Evolutionary conservation across 352 stramenopile species (phyloP).

Genomic region (Phytophthora citricola): DNA sequence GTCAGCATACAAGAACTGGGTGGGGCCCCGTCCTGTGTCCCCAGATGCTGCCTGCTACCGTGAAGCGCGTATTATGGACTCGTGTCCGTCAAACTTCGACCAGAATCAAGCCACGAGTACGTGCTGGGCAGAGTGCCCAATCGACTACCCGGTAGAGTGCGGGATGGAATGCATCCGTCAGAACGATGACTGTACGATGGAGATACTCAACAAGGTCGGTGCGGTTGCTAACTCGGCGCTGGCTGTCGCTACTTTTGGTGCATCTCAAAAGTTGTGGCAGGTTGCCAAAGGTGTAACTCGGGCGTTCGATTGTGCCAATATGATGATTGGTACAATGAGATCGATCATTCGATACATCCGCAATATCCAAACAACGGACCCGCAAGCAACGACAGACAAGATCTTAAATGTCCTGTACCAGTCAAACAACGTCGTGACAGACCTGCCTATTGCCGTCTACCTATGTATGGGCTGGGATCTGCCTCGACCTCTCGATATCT

Average conservation of each 20-base stretch:
- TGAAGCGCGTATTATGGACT: conserved; percentile 46
- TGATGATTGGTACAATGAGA: conserved; percentile 44
- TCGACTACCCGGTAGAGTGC: conserved; percentile 66
- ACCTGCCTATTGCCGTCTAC: conserved; percentile 60
- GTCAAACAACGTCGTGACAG: conserved; percentile 62
- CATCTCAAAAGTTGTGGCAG: conserved; percentile 33
- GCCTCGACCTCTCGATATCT: conserved; percentile 32
- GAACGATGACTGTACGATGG: conserved; percentile 56
- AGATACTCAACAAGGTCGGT: conserved; percentile 44
- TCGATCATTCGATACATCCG: conserved; percentile 39
- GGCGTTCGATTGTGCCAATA: conserved; percentile 54
- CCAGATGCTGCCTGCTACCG: conserved; percentile 55
- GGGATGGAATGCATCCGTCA: conserved; percentile 66
- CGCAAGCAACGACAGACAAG: conserved; percentile 53
- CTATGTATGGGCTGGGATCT: conserved; percentile 47
- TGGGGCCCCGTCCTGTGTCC: conserved; percentile 29
- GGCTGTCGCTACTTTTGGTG: conserved; percentile 35
- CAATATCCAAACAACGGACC: conserved; percentile 42
- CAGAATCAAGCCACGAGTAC: conserved; percentile 45
- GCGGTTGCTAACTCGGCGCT: conserved; percentile 41
- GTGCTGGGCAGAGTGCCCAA: conserved; percentile 60
- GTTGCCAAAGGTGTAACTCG: conserved; percentile 40
- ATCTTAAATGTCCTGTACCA: conserved; percentile 59
- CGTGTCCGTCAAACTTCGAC: conserved; percentile 45
- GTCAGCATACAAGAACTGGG: conserved; percentile 42